phyloP scores from a whole-genome alignment of 176 grass and related monocot species.

The Bothriochloa decipiens region DNA sequence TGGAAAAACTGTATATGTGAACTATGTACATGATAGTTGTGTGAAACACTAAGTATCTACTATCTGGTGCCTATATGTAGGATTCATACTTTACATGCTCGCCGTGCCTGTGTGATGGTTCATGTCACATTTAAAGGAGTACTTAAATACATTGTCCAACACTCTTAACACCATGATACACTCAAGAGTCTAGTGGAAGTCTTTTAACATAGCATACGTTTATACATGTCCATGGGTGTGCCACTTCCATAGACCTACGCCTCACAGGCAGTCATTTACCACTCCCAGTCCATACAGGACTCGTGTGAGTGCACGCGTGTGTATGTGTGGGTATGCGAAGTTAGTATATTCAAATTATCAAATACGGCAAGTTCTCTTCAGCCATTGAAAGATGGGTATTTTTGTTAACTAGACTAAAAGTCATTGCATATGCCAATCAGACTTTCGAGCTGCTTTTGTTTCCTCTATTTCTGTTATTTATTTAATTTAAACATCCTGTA shows the following conservation, averaged over 20 bases:
- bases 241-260: neutral
- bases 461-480: neutral
- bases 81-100: conserved; percentile 6
- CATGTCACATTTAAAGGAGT: neutral
- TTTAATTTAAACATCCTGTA: conserved; percentile 7
- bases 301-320: neutral
- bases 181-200: neutral
- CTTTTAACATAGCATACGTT: neutral
- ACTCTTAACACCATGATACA: neutral
- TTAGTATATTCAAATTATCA: conserved; percentile 30
- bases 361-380: neutral
- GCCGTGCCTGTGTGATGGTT: no score
- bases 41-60: neutral
- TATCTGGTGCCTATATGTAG: conserved; percentile 19
- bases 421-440: neutral
- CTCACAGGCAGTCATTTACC: neutral
- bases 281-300: neutral
- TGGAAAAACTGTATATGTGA: neutral
- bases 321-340: neutral
- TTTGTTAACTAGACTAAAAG: neutral
- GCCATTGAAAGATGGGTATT: neutral
- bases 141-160: neutral
- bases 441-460: neutral
- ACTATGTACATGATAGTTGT: neutral
- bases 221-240: neutral